Evolutionary conservation across 352 stramenopile genomes (phyloP).

Genomic region (Phytophthora ramorum): DNA sequence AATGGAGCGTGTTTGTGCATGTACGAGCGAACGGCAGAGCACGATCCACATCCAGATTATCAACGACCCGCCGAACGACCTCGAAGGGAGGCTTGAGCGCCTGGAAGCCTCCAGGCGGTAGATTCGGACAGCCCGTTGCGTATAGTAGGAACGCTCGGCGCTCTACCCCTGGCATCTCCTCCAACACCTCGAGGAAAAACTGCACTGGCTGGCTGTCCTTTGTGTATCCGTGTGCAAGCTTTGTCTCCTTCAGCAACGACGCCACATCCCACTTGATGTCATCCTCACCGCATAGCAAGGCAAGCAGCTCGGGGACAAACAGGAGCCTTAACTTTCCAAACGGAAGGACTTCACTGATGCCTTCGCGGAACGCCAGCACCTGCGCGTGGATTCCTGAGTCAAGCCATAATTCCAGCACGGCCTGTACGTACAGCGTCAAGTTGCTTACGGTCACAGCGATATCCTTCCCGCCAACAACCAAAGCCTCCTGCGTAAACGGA

Average conservation of each 20-base stretch:
- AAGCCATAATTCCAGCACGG: conserved; percentile 72
- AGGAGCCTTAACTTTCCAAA: conserved; percentile 76
- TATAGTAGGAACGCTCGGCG: conserved; percentile 83
- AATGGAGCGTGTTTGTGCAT: conserved; percentile 87
- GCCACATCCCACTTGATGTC: conserved; percentile 75
- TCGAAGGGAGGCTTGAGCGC: conserved; percentile 80
- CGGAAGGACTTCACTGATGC: conserved; percentile 76
- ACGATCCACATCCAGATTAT: conserved; percentile 73
- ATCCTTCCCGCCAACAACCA: conserved; percentile 51
- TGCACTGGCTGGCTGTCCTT: conserved; percentile 73
- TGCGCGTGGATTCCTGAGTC: conserved; percentile 65
- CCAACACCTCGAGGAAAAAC: conserved; percentile 74
- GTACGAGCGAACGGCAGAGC: conserved; percentile 85
- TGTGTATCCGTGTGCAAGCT: conserved; percentile 85
- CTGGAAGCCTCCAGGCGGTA: conserved; percentile 75
- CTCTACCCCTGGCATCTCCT: conserved; percentile 64
- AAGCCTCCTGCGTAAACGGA: conserved; percentile 72
- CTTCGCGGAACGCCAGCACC: conserved; percentile 79
- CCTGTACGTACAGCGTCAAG: conserved; percentile 59
- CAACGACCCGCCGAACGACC: conserved; percentile 81
- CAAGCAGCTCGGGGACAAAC: conserved; percentile 70
- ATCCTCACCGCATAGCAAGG: conserved; percentile 73
- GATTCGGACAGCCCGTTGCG: conserved; percentile 83
- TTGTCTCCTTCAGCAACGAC: conserved; percentile 76
- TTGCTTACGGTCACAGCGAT: conserved; percentile 64